A percentile compares a stretch with the other conserved stretches of the same genome.
phyloP scores from a whole-genome alignment of 768 basidiomycete species.

The Termitomyces sp. region DNA sequence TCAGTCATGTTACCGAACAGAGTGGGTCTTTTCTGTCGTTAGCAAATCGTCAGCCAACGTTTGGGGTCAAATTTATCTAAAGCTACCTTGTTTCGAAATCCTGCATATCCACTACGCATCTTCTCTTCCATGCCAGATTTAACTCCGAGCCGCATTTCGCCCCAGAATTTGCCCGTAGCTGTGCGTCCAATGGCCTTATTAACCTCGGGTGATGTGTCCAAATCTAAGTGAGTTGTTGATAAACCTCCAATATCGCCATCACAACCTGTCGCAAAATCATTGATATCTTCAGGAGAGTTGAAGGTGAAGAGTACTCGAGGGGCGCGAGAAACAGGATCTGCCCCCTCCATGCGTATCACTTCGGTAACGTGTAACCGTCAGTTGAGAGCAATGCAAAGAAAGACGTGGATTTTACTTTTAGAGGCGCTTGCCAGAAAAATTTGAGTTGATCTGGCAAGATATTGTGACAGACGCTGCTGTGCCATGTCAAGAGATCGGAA shows the following conservation, averaged over 20 bases:
- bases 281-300: constrained; percentile 51
- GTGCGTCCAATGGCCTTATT: constrained; percentile 39
- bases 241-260: constrained; percentile 87
- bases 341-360: constrained; percentile 78
- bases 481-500: constrained; percentile 22
- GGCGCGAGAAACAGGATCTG: constrained; percentile 52
- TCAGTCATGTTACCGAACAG: constrained; percentile 84
- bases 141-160: constrained; percentile 69
- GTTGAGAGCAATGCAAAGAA: background rate
- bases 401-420: constrained; percentile 24
- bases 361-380: background rate
- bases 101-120: constrained; percentile 84
- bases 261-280: constrained; percentile 71
- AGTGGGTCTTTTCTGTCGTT: constrained; percentile 61
- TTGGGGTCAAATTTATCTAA: background rate
- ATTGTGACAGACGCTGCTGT: constrained; percentile 25
- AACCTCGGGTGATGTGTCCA: constrained; percentile 49
- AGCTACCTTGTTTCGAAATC: constrained; percentile 78
- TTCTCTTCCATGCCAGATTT: constrained; percentile 60
- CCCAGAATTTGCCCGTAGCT: constrained; percentile 72
- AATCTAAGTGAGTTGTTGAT: constrained; percentile 71
- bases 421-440: constrained; percentile 27
- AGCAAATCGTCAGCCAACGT: background rate
- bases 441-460: constrained; percentile 34
- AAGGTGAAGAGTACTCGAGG: constrained; percentile 67